Percentiles rank a stretch among this genome's conserved stretches.
phyloP scores from a whole-genome alignment of 2,329 filamentous ascomycete species.

The Dactylellina sp. region DNA sequence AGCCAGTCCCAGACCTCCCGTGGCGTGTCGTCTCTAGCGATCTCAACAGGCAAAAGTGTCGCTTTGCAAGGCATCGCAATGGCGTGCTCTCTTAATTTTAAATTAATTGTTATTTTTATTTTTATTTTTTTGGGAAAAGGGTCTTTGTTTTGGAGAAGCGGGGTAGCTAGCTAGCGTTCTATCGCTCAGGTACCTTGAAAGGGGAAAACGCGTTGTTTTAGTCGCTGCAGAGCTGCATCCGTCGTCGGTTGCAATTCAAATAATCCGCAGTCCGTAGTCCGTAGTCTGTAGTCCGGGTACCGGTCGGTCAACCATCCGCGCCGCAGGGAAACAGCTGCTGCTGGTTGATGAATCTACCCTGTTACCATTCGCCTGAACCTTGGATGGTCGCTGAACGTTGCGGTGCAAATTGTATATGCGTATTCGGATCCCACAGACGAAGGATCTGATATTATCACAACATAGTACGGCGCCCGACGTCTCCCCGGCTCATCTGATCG shows the following conservation, averaged over 20 bases:
- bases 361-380: not conserved
- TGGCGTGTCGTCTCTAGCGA: constrained; percentile 47
- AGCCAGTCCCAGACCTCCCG: constrained; percentile 50
- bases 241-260: no score
- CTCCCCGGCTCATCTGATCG: not conserved
- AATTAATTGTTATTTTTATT: not conserved
- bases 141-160: constrained; percentile 45
- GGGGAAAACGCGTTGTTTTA: constrained; percentile 51
- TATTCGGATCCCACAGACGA: no score
- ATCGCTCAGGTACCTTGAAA: constrained; percentile 38
- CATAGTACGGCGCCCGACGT: no score
- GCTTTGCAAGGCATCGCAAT: constrained; percentile 47
- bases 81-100: not conserved
- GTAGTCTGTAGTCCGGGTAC: no score
- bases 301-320: no score
- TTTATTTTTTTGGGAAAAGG: no score
- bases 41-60: constrained; percentile 40
- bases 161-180: constrained; percentile 30
- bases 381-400: not conserved
- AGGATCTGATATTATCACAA: no score
- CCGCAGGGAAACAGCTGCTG: no score
- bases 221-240: constrained; percentile 9
- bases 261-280: no score
- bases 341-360: not conserved
- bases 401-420: no score